Base-by-base conservation (phyloP, 306 rosid species). In the Betula pendula region DNA sequence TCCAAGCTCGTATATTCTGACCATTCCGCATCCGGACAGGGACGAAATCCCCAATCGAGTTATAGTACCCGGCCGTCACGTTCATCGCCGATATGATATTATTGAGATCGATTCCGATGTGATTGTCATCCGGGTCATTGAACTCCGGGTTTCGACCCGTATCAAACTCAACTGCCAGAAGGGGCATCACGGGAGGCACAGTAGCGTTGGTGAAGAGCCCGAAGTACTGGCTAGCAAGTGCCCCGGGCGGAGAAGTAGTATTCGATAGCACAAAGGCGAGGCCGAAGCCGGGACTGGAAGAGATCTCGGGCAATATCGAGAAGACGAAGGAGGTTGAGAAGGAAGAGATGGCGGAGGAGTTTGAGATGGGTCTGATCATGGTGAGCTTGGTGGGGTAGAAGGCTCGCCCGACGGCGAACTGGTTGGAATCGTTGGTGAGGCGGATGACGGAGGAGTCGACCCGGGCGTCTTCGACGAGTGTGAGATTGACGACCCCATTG, bases 291-390 rank as follows among this genome's bases (percentile, higher is more conserved):
- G 98, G 97, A 55, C 92, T 92, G 0, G 92, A 72, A 2, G 88
- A 53, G 68, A 83, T 86, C 8, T 87, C 60, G 0, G 96, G 93
- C 44, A 92, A 78, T 27, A 90, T 27, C 6, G 98, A 94, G 84
- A 94, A 94, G 66, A 92, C 89, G 38, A 94, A 94, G 8, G 97
- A 87, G 56, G 97, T 92, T 20, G 97, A 92, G 77, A 94, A 94
- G 0, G 98, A 94, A 22, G 87, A 43, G 15, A 88, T 47, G 24
- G 74, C 24, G 25, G 85, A 13, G 53, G 88, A 82, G 31, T 80
- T 85, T 1, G 85, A 70, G 11, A 62, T 38, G 20, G 81, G 38
- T 73, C 40, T 82, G 5, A 24, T 24, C 79, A 79, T 81, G 47
- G 44, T 6, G 53, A 89, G 51, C 63, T 79, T 81, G 0, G 74